These are phyloP conservation scores for Taphrina flavorubra DNA, from an alignment of 1,139 yeast species.

Conservation along the genomic window DNA sequence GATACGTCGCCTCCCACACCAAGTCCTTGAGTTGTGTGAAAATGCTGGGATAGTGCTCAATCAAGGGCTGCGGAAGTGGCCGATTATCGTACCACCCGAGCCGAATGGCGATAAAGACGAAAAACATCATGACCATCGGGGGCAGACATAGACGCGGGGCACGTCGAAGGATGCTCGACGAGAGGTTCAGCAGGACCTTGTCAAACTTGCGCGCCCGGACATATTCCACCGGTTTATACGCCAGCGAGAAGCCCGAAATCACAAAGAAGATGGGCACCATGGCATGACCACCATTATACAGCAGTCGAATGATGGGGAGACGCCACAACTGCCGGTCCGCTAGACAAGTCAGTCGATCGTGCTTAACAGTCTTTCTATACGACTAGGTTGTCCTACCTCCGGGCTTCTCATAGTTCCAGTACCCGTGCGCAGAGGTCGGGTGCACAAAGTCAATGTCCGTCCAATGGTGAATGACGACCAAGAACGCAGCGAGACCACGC, in stretches of 20 bases:
- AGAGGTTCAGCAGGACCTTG: conserved; percentile 25
- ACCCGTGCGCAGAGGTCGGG: conserved; percentile 33
- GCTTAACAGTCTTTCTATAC: background rate
- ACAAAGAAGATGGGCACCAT: conserved; percentile 36
- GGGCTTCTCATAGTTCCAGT: conserved; percentile 27
- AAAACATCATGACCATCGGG: conserved; percentile 29
- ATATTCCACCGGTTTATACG: conserved; percentile 32
- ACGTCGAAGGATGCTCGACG: conserved; percentile 27
- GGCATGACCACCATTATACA: conserved; percentile 36
- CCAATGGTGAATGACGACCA: conserved; percentile 39
- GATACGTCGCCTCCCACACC: conserved; percentile 12
- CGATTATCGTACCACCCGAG: conserved; percentile 25
- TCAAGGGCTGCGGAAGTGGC: conserved; percentile 27
- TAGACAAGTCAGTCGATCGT: background rate
- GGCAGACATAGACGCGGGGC: conserved; percentile 25
- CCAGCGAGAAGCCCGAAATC: conserved; percentile 33
- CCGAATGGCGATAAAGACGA: conserved; percentile 21
- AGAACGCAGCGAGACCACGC: conserved; percentile 36
- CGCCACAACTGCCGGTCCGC: conserved; percentile 22
- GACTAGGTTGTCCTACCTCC: background rate
- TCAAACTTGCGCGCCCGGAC: conserved; percentile 23
- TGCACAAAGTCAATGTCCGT: conserved; percentile 28
- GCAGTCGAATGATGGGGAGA: conserved; percentile 28
- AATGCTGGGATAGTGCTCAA: conserved; percentile 9
- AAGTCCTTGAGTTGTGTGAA: conserved; percentile 25